A percentile compares a stretch with the other conserved stretches of the same genome.
These are phyloP conservation scores for Fusarium bulbicola DNA, from an alignment of 2,329 filamentous ascomycete genomes.

Conservation along the genomic window DNA sequence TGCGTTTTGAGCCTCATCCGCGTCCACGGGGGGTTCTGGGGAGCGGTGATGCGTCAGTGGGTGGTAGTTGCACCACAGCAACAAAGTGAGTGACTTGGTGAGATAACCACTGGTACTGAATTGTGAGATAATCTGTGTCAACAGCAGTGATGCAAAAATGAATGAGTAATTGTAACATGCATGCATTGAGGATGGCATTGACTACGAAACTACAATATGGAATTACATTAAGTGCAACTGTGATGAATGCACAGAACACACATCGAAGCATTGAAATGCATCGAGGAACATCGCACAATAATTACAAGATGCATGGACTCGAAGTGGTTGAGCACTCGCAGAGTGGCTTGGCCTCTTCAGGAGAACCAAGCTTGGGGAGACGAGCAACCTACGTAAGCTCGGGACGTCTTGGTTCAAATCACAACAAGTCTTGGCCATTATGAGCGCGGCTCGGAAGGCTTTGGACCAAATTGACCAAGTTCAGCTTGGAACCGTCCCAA, in stretches of 20 bases:
- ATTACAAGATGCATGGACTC: background rate
- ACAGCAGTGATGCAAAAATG: background rate
- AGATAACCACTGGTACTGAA: rapidly evolving
- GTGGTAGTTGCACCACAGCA: background rate
- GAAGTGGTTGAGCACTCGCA: background rate
- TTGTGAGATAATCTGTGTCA: background rate
- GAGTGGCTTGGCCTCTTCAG: conserved; percentile 5
- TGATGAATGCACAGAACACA: rapidly evolving
- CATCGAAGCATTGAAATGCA: rapidly evolving
- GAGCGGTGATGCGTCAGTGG: background rate
- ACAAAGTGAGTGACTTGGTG: rapidly evolving
- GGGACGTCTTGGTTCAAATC: background rate
- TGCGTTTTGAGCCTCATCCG: background rate
- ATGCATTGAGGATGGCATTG: background rate
- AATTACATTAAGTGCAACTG: background rate
- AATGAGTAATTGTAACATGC: background rate
- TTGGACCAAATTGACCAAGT: background rate
- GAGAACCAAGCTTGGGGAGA: background rate
- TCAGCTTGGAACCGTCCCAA: background rate
- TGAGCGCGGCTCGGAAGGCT: rapidly evolving
- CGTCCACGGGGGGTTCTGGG: background rate
- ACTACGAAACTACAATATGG: background rate
- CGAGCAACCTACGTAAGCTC: background rate
- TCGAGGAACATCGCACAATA: background rate
- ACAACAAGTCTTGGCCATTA: rapidly evolving